Percentiles rank a stretch among this genome's conserved stretches.
Conservation (phyloP, 805 yeast species). For the Yamadazyma takamatsuzukensis region DNA sequence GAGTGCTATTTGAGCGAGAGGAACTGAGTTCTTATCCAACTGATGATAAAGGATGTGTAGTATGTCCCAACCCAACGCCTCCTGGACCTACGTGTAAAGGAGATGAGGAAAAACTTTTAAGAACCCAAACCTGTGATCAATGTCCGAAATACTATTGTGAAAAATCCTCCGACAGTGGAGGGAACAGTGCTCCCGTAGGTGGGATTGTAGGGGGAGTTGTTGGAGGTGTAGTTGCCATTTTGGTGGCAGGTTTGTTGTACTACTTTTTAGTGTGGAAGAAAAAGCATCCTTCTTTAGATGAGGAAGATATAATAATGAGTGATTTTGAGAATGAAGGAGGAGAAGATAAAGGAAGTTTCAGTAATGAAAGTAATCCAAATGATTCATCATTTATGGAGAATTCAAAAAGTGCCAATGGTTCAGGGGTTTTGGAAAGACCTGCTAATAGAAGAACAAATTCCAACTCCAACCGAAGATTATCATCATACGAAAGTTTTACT, state of each 20-base stretch:
- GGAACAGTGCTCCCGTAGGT: conserved; percentile 23
- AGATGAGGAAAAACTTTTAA: conserved; percentile 20
- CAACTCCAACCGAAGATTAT: conserved; percentile 21
- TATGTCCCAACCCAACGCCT: conserved; percentile 24
- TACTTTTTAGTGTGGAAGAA: conserved; percentile 30
- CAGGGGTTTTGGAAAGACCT: conserved; percentile 2
- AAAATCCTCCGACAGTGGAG: conserved; percentile 7
- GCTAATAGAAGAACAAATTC: conserved; percentile 3
- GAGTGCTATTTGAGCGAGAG: conserved; percentile 2
- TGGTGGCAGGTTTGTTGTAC: conserved; percentile 23
- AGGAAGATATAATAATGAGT: conserved; percentile 20
- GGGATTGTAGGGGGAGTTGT: conserved; percentile 42
- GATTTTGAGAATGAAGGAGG: conserved; percentile 15
- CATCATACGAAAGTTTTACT: conserved; percentile 43
- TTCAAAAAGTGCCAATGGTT: neutral
- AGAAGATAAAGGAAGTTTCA: conserved; percentile 15
- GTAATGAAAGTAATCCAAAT: conserved; percentile 15
- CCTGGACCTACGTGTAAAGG: conserved; percentile 25
- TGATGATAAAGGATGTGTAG: conserved; percentile 27
- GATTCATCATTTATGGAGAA: no score
- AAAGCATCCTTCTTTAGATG: conserved; percentile 26
- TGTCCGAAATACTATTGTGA: conserved; percentile 25
- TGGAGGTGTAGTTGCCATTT: conserved; percentile 31
- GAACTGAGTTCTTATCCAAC: conserved; percentile 12
- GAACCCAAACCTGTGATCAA: conserved; percentile 19